A percentile compares a stretch with the other conserved stretches of the same genome.
phyloP scores from a whole-genome alignment of 345 rosid species.

The Leavenworthia alabamica region DNA sequence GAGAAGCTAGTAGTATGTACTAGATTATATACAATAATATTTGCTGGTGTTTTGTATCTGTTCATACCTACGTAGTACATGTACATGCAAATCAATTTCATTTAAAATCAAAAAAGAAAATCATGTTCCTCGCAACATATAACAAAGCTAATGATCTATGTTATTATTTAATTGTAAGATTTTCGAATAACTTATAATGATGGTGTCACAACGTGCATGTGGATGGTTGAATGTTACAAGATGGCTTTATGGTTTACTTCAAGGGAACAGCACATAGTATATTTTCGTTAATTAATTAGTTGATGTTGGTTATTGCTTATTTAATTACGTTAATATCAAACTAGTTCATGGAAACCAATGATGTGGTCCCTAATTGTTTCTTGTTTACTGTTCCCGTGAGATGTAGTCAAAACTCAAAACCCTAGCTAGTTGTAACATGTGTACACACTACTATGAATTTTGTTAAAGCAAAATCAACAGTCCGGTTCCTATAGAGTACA shows the following conservation, averaged over 20 bases:
- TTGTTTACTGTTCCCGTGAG: conserved; percentile 16
- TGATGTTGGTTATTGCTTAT: background rate
- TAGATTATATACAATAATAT: background rate
- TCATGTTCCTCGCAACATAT: background rate
- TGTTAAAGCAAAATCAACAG: background rate
- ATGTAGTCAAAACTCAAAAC: conserved; percentile 28
- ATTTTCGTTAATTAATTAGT: conserved; percentile 15
- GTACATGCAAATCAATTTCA: conserved; percentile 5
- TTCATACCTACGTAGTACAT: background rate
- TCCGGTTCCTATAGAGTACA: background rate
- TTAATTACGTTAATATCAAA: conserved; percentile 19
- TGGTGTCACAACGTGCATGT: conserved; percentile 41
- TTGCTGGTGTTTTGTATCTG: background rate
- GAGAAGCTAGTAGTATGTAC: background rate
- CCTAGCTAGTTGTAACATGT: conserved; percentile 10
- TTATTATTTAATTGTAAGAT: background rate
- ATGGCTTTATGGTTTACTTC: conserved; percentile 28
- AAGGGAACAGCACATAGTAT: conserved; percentile 31
- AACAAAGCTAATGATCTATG: conserved; percentile 16
- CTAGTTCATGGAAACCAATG: conserved; percentile 20
- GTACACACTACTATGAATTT: background rate
- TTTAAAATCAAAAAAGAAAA: background rate
- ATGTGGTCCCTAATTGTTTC: conserved; percentile 28
- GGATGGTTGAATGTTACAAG: conserved; percentile 34
- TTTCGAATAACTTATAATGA: conserved; percentile 32